Evolutionary conservation across 148 eudicot species (phyloP).

Genomic region (Rhododendron williamsianum): DNA sequence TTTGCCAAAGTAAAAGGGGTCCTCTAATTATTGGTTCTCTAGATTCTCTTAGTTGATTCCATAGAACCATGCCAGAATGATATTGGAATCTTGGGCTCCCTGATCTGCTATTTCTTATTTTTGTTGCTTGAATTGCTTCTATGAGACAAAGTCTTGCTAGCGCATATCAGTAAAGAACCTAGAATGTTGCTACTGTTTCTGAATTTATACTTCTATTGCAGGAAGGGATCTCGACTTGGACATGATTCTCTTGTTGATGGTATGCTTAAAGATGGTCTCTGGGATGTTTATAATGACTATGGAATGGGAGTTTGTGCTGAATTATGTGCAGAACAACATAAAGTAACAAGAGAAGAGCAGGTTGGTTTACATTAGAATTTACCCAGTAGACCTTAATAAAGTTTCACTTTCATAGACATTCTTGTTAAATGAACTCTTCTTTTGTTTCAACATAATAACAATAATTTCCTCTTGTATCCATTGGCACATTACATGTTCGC

Average conservation of each 20-base stretch:
- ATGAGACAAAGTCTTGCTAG: neutral
- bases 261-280: slow-evolving; percentile 92
- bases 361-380: slow-evolving; percentile 13
- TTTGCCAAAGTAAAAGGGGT: neutral
- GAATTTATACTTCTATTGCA: slow-evolving; percentile 29
- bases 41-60: neutral
- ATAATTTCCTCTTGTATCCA: neutral
- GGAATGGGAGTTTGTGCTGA: slow-evolving; percentile 99
- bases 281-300: slow-evolving; percentile 93
- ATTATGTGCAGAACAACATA: slow-evolving; percentile 80
- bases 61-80: neutral
- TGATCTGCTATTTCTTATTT: neutral
- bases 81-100: neutral
- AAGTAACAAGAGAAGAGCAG: slow-evolving; percentile 82
- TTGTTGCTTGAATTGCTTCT: neutral
- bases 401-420: neutral
- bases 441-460: neutral
- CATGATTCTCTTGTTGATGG: slow-evolving; percentile 98
- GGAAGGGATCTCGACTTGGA: slow-evolving; percentile 92
- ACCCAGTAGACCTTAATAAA: neutral
- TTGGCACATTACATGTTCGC: neutral
- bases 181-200: slow-evolving; percentile 25
- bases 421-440: neutral
- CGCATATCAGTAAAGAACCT: slow-evolving; percentile 6
- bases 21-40: neutral